phyloP scores from a whole-genome alignment of 179 eudicot genomes.

The Monotropa hypopitys region DNA sequence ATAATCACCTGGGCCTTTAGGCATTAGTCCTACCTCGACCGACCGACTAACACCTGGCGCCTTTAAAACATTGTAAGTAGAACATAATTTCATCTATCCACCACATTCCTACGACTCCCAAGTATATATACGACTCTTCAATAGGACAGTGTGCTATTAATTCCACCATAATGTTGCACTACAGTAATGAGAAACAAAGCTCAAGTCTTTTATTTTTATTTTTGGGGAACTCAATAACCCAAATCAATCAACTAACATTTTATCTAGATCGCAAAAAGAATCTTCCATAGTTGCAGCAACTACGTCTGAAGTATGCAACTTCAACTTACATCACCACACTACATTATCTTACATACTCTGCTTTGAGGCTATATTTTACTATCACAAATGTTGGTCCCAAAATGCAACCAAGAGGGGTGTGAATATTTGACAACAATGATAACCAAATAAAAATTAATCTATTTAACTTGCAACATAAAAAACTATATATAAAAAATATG shows the following conservation, averaged over 20 bases:
- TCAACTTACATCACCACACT: neutral
- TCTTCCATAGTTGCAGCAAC: neutral
- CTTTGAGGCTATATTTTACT: too few species aligned
- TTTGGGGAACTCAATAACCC: neutral
- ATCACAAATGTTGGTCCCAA: too few species aligned
- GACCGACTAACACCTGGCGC: too few species aligned
- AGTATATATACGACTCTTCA: neutral
- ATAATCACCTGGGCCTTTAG: too few species aligned
- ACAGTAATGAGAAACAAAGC: neutral
- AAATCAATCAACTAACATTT: neutral
- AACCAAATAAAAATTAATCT: too few species aligned
- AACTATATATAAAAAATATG: too few species aligned
- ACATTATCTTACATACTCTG: neutral
- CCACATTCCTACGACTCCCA: neutral
- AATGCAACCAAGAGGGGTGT: too few species aligned
- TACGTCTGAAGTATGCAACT: neutral
- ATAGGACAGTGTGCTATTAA: neutral
- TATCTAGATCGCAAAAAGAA: neutral
- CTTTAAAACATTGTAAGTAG: too few species aligned
- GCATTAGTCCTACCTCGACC: too few species aligned
- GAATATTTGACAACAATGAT: too few species aligned
- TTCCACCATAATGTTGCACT: neutral
- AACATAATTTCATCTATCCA: neutral
- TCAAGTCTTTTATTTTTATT: too few species aligned
- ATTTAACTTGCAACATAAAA: too few species aligned